phyloP scores from a whole-genome alignment of 495 filamentous ascomycete genomes.

The Aspergillus mulundensis region DNA sequence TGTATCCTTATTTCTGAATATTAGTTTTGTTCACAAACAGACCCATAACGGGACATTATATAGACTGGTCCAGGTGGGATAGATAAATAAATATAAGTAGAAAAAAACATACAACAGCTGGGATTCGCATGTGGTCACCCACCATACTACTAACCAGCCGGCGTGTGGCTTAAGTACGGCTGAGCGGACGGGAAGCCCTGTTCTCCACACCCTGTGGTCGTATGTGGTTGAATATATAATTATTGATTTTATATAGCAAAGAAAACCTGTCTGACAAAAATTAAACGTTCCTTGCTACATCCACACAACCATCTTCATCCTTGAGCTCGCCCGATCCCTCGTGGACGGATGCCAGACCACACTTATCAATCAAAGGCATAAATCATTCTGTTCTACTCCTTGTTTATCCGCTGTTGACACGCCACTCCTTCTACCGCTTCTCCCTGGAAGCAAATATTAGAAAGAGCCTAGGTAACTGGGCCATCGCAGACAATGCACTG shows the following conservation, averaged over 20 bases:
- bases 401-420: neutral
- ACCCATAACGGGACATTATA: no score
- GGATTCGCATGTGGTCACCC: slow-evolving; percentile 15
- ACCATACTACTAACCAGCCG: slow-evolving; percentile 10
- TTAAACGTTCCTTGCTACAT: neutral
- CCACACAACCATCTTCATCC: neutral
- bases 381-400: neutral
- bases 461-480: neutral
- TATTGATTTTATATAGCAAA: neutral
- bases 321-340: neutral
- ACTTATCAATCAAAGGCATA: neutral
- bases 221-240: neutral
- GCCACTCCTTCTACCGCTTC: neutral
- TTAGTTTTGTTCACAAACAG: no score
- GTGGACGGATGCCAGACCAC: neutral
- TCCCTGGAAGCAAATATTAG: neutral
- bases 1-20: no score
- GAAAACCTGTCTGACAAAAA: neutral
- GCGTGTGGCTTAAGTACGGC: slow-evolving; percentile 16
- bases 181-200: slow-evolving; percentile 17
- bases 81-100: no score
- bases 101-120: slow-evolving; percentile 13
- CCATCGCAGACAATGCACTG: slow-evolving; percentile 2
- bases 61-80: no score
- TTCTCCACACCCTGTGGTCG: slow-evolving; percentile 16